Evolutionary conservation across 305 asterid species (phyloP), one percentile per base, ranked within the genome.

Genomic region (Plantago lanceolata): DNA sequence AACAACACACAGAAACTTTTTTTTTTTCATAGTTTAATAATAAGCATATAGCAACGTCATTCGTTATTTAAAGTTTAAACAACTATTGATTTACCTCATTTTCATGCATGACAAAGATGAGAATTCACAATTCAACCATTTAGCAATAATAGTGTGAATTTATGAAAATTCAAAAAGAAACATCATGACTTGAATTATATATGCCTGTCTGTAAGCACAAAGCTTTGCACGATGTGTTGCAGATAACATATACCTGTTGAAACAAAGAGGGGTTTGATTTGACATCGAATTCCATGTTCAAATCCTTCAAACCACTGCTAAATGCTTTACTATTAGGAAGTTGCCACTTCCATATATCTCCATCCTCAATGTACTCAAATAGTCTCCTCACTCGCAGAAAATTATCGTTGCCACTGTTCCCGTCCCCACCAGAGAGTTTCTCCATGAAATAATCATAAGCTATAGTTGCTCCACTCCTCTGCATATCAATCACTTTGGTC

Each of bases 391-490:
- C 67, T 61, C 82, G 78, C 51, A 58, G 79, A 75, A 85, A 80
- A 61, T 78, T 77, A 49, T 74, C 74, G 48, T 65, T 71, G 40
- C 54, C 54, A 19, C 47, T 53, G 37, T 61, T 72, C 18, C 21
- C 29, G 26, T 70, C 76, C 71, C 73, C 76, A 19, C 63, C 50
- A 33, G 74, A 66, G 68, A 90, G 89, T 78, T 83, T 86, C 60
- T 74, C 86, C 80, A 68, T 81, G 84, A 90, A 90, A 81, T 88
- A 90, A 80, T 88, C 94, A 80, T 73, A 81, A 70, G 96, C 88
- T 64, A 90, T 86, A 69, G 97, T 86, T 61, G 97, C 97, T 48
- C 90, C 97, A 80, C 96, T 88, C 74, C 95, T 86, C 66, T 80
- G 79, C 84, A 88, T 82, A 74, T 90, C 97, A 13, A 90, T 83